Conservation (phyloP, 768 basidiomycete genomes). For the Podaxis rugospora region DNA sequence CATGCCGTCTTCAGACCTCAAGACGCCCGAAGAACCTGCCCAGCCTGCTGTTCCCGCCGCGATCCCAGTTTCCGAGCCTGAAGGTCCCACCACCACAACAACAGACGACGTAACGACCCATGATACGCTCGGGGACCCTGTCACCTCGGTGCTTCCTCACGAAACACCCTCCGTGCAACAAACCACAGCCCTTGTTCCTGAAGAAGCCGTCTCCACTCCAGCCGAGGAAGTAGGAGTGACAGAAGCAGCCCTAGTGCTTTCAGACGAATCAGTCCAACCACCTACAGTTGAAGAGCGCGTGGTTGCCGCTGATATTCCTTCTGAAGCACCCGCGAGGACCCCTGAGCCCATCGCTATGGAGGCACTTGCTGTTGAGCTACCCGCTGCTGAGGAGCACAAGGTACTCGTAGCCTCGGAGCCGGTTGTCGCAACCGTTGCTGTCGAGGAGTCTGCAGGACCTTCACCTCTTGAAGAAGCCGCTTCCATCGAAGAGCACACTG, state of each 20-base stretch:
- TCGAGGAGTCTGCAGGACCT: background rate
- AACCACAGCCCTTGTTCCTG: background rate
- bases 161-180: background rate
- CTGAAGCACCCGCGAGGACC: no score
- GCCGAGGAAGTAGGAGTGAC: background rate
- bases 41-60: background rate
- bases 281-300: background rate
- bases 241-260: background rate
- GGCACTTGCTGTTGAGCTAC: background rate
- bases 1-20: no score
- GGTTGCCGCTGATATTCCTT: background rate
- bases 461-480: background rate
- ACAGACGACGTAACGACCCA: background rate
- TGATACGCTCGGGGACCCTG: background rate
- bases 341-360: background rate
- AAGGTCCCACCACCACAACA: background rate
- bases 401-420: background rate
- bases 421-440: background rate
- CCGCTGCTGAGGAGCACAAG: background rate
- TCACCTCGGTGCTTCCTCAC: background rate
- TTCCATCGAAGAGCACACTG: background rate
- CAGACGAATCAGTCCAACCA: background rate
- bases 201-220: background rate
- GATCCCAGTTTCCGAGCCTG: background rate
- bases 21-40: background rate